These are phyloP conservation scores for Meira nashicola DNA, from an alignment of 1,284 basidiomycete genomes.

Conservation along the genomic window DNA sequence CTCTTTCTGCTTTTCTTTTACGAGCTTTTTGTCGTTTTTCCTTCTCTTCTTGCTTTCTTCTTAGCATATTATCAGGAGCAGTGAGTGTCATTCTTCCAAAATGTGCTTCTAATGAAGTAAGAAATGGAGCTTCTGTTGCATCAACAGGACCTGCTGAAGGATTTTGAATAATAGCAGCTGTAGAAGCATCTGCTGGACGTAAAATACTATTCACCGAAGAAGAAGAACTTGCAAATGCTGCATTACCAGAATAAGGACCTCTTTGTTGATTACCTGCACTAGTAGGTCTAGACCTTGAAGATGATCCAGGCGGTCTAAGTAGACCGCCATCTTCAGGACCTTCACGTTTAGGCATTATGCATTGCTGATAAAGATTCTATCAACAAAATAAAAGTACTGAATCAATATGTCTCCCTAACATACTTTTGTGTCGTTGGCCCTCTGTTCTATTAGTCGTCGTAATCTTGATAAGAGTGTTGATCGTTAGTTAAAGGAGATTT, in stretches of 20 bases:
- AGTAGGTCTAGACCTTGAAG: background rate
- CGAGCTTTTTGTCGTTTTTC: conserved; percentile 34
- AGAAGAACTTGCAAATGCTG: conserved; percentile 8
- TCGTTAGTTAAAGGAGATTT: too few relatives aligned
- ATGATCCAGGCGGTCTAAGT: background rate
- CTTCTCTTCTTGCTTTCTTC: conserved; percentile 35
- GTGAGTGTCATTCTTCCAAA: conserved; percentile 45
- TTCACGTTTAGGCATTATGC: conserved; percentile 4
- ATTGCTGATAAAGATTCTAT: background rate
- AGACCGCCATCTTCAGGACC: conserved; percentile 1
- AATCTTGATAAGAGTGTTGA: too few relatives aligned
- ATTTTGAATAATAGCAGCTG: background rate
- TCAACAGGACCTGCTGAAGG: background rate
- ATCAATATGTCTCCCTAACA: background rate
- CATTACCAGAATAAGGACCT: conserved; percentile 3
- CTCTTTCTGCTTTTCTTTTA: conserved; percentile 30
- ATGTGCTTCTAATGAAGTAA: conserved; percentile 39
- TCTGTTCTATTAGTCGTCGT: too few relatives aligned
- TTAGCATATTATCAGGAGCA: conserved; percentile 44
- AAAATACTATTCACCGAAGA: background rate
- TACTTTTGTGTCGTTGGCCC: too few relatives aligned
- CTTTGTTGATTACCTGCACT: background rate
- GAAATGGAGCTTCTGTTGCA: conserved; percentile 31
- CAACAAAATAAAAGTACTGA: background rate
- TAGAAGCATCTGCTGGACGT: background rate